These are phyloP conservation scores for Trichomonas tenax DNA, from an alignment of 208 protist species.

Conservation along the genomic window DNA sequence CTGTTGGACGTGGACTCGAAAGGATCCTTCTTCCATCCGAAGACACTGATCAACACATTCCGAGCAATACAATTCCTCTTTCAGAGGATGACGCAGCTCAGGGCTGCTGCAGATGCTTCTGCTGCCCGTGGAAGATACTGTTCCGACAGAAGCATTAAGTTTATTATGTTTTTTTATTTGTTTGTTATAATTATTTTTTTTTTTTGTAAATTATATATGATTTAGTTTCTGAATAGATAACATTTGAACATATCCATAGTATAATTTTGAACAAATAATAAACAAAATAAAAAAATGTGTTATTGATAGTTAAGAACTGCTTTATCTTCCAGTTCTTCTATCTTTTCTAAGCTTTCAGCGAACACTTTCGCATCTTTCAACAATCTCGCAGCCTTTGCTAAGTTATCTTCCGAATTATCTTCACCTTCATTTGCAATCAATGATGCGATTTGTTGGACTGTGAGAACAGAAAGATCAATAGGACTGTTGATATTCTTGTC, in stretches of 20 bases:
- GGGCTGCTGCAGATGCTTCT: neutral
- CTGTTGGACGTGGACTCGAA: neutral
- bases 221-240: neutral
- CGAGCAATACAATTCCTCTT: neutral
- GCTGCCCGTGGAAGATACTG: neutral
- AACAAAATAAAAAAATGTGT: neutral
- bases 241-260: too few species aligned
- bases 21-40: neutral
- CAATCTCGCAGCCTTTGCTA: neutral
- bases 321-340: neutral
- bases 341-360: neutral
- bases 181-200: too few species aligned
- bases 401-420: neutral
- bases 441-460: neutral
- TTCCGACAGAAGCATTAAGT: neutral
- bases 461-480: neutral
- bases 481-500: neutral
- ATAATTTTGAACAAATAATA: neutral
- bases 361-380: neutral
- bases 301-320: neutral
- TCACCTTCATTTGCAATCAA: neutral
- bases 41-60: neutral
- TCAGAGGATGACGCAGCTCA: neutral
- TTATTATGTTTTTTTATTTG: neutral
- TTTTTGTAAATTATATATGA: neutral